Evolutionary conservation across 495 filamentous ascomycete genomes (phyloP), one percentile per base, ranked within the genome.

Genomic region (Hypoxylon crocopeplum): DNA sequence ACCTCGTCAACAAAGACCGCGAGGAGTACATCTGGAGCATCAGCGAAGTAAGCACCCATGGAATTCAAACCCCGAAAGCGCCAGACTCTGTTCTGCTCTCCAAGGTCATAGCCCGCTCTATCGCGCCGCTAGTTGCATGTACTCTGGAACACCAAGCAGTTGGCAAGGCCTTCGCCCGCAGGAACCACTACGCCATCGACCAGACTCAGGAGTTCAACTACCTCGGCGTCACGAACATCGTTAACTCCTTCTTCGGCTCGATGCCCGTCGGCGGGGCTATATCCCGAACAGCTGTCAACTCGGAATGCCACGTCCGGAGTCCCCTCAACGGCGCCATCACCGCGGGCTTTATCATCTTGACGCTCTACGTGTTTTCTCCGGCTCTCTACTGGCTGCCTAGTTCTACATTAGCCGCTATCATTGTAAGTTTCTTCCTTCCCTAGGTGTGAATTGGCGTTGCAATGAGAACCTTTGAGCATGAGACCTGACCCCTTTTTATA

Each of bases 331-430:
- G 79, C 6, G 52, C 73, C 19, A 63, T 80, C 37, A 79, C 78
- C 2, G 75, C 75, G 0, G 76, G 72, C 36, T 74, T 78, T 40
- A 75, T 82, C 25, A 69, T 82, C 20, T 34, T 80, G 15, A 78
- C 72, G 34, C 75, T 80, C 33, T 80, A 76, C 49, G 74, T 76
- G 49, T 75, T 82, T 16, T 77, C 75, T 1, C 73, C 70, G 11
- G 75, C 76, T 0, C 67, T 82, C 0, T 82, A 76, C 62, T 82
- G 79, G 79, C 73, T 80, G 36, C 79, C 79, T n/a, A 77, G 77
- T 36, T 62, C 78, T 0, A 80, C 75, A 0, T 67, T 80, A 7
- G 67, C 78, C 0, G 79, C 79, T 13, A 80, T 77, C 47, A 77
- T 77, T 36, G 68, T 70, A 59, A 59, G 68, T 53, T 17, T 32